Base-by-base conservation (phyloP, 192 early-diverging fungal genomes). In the Rhizophagus clarus region DNA sequence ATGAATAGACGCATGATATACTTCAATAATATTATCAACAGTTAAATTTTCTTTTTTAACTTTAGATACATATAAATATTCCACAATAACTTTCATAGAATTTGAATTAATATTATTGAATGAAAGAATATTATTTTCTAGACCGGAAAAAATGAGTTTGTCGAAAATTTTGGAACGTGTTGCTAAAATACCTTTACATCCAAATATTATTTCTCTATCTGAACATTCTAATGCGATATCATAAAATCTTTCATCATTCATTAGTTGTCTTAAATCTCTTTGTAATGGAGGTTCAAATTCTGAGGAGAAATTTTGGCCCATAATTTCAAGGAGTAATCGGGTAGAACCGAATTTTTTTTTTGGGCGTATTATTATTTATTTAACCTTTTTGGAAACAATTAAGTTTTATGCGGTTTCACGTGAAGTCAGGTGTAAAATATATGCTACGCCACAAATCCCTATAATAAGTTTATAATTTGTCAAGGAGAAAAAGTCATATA, bases 51-150 rank as follows among this genome's bases (percentile, higher is more conserved):
- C 10, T 20, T 69, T 3, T 29, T 37, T 2, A 34, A 37, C 67
- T 8, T 22, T n/a, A 17, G 51, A 56, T 7, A 28, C 15, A 69
- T 69, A 69, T 28, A 69, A 69, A 69, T 34, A 69, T 37, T 69
- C 67, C n/a, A 69, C 22, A 22, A 69, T 69, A 2, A 37, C 67
- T 69, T 69, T 69, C 67, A 69, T 69, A 37, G 67, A 17, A 69
- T 29, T 20, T 29, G 34, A 34, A 20, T 69, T 69, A 34, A 69
- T 69, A 37, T 69, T 28, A 15, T 15, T 29, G 12, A 69, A 69
- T 37, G 28, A 69, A 20, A 69, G 15, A 7, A 7, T 56, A 6
- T 56, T 7, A 15, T 22, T 56, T 56, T 22, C 1, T 22, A 22
- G n/a, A 6, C 4, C 5, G 51, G 20, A 22, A 20, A 56, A 56